A percentile compares a stretch with the other conserved stretches of the same genome.
Evolutionary conservation across 106 monocot genomes (phyloP).

Genomic region (Agapanthus africanus): DNA sequence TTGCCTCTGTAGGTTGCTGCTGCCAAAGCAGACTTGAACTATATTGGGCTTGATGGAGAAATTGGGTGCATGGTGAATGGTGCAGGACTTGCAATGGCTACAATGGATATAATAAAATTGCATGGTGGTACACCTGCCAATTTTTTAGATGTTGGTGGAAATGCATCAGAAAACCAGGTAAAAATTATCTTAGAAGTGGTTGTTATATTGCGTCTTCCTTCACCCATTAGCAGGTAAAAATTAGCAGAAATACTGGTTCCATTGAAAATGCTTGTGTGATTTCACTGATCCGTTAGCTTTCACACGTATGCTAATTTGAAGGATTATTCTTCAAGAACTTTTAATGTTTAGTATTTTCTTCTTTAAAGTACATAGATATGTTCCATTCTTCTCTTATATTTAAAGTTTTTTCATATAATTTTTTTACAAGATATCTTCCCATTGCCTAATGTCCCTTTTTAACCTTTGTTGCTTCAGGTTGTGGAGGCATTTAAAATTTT

Average conservation of each 20-base stretch:
- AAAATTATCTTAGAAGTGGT: not conserved
- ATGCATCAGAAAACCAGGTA: constrained; percentile 97
- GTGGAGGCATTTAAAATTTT: constrained; percentile 98
- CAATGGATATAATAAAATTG: constrained; percentile 97
- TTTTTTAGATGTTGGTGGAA: constrained; percentile 91
- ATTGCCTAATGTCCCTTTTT: too few species aligned
- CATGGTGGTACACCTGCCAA: constrained; percentile 98
- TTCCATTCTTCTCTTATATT: not conserved
- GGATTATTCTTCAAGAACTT: not conserved
- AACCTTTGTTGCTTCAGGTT: too few species aligned
- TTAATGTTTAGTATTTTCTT: not conserved
- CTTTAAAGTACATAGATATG: not conserved
- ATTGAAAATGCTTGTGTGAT: too few species aligned
- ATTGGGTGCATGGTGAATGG: constrained; percentile 99
- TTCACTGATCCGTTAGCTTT: too few species aligned
- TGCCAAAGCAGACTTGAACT: constrained; percentile 68
- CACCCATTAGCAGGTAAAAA: too few species aligned
- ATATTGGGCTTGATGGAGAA: constrained; percentile 85
- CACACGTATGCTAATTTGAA: too few species aligned
- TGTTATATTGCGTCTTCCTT: too few species aligned
- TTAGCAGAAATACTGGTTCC: too few species aligned
- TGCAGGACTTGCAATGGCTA: constrained; percentile 97
- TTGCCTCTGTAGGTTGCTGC: constrained; percentile 59
- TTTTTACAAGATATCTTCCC: too few species aligned
- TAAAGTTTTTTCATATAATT: too few species aligned